Conservation (phyloP, 2,329 filamentous ascomycete genomes). For the Iodosphaeria phyllophila region DNA sequence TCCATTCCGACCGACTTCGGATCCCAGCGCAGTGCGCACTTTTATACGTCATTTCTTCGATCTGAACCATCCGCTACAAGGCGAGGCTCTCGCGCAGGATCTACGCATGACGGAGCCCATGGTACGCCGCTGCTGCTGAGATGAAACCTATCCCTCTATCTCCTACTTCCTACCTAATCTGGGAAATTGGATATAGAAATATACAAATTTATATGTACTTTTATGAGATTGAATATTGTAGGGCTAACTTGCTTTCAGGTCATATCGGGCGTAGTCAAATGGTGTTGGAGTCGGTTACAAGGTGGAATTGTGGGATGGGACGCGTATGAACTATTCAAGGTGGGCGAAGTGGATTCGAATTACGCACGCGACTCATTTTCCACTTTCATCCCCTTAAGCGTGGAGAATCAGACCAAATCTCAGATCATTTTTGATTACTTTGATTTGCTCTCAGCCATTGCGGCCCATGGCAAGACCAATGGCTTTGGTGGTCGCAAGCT, state of each 20-base stretch:
- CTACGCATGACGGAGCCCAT: constrained; percentile 84
- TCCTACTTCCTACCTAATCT: no score
- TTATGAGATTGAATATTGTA: constrained; percentile 2
- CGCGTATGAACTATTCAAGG: constrained; percentile 86
- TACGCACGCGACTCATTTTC: constrained; percentile 86
- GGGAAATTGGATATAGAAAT: no score
- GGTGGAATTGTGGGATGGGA: constrained; percentile 94
- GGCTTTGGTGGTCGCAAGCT: constrained; percentile 86
- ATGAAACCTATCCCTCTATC: no score
- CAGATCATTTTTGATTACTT: constrained; percentile 95
- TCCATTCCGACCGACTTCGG: constrained; percentile 83
- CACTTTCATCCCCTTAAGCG: constrained; percentile 87
- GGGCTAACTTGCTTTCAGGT: constrained; percentile 36
- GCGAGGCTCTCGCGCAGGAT: constrained; percentile 63
- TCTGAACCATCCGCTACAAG: constrained; percentile 40
- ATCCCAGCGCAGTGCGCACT: constrained; percentile 77
- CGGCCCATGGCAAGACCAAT: constrained; percentile 84
- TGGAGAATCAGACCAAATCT: constrained; percentile 68
- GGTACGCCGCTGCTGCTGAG: constrained; percentile 48
- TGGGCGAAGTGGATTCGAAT: constrained; percentile 85
- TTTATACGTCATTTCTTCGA: constrained; percentile 91
- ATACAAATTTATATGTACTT: no score
- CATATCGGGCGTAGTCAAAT: constrained; percentile 84
- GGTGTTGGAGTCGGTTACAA: constrained; percentile 89
- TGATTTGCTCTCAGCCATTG: constrained; percentile 75